A percentile compares a stretch with the other conserved stretches of the same genome.
phyloP scores from a whole-genome alignment of 768 basidiomycete genomes.

The Hirschioporus abietinus region DNA sequence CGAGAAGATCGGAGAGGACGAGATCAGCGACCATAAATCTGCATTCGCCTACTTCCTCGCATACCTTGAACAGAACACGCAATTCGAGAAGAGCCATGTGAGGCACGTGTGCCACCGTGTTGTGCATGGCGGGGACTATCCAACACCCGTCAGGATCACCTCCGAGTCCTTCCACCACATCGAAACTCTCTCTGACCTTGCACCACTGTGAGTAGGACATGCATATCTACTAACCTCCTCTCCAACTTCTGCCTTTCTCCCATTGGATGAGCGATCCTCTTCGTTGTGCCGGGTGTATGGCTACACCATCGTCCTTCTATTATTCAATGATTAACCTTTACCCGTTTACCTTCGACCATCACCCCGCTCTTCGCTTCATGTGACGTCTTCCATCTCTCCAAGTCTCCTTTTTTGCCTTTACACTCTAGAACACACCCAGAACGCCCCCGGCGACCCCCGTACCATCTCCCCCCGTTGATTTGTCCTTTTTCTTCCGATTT shows the following conservation, averaged over 20 bases:
- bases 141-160: conserved; percentile 63
- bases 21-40: conserved; percentile 51
- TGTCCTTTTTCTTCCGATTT: neutral
- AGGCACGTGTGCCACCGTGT: conserved; percentile 67
- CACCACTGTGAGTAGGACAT: conserved; percentile 57
- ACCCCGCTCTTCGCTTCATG: neutral
- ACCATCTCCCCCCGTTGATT: neutral
- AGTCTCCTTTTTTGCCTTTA: conserved; percentile 9
- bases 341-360: neutral
- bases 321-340: conserved; percentile 10
- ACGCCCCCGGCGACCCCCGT: neutral
- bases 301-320: neutral
- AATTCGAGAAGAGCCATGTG: conserved; percentile 40
- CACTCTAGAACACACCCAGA: conserved; percentile 6
- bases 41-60: conserved; percentile 60
- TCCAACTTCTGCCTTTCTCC: neutral
- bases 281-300: neutral
- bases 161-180: conserved; percentile 68
- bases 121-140: conserved; percentile 83
- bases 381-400: neutral
- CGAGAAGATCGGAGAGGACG: conserved; percentile 34
- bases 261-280: neutral
- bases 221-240: neutral
- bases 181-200: conserved; percentile 69
- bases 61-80: conserved; percentile 34